phyloP scores from a whole-genome alignment of 768 basidiomycete species.

The Cystobasidium onofrii region DNA sequence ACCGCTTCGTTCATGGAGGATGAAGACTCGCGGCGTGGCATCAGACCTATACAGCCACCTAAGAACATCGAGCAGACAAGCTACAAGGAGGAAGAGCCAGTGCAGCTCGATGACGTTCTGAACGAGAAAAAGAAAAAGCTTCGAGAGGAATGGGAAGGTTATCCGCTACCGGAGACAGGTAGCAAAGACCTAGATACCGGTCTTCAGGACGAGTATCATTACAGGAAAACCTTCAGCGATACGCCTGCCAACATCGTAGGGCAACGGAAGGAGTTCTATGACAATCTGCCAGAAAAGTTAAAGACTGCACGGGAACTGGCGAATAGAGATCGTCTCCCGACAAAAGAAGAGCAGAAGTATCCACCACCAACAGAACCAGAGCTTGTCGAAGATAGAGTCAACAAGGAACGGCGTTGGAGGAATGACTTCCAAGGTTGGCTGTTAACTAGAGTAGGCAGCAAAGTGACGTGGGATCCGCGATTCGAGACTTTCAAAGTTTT shows the following conservation, averaged over 20 bases:
- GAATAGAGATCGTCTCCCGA: conserved; percentile 67
- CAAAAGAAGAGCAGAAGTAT: conserved; percentile 66
- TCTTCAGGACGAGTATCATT: conserved; percentile 58
- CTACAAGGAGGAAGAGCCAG: conserved; percentile 9
- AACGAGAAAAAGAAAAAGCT: conserved; percentile 28
- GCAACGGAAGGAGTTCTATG: conserved; percentile 65
- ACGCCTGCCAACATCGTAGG: conserved; percentile 50
- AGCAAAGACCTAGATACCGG: conserved; percentile 69
- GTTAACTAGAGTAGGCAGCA: conserved; percentile 58
- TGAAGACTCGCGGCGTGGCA: background rate
- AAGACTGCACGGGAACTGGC: conserved; percentile 66
- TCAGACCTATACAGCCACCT: conserved; percentile 6
- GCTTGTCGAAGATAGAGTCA: conserved; percentile 72
- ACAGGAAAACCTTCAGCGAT: conserved; percentile 50
- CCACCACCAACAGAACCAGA: conserved; percentile 84
- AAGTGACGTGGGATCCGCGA: conserved; percentile 68
- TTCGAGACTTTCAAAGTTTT: conserved; percentile 42
- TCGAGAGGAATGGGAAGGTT: background rate
- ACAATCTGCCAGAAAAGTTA: conserved; percentile 59
- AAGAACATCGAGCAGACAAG: conserved; percentile 11
- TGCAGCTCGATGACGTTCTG: conserved; percentile 7
- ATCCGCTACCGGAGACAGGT: conserved; percentile 34
- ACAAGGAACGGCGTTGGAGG: conserved; percentile 81
- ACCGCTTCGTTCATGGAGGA: conserved; percentile 34
- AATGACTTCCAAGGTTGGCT: conserved; percentile 70